phyloP scores from a whole-genome alignment of 345 rosid species.

The Brassica cretica region DNA sequence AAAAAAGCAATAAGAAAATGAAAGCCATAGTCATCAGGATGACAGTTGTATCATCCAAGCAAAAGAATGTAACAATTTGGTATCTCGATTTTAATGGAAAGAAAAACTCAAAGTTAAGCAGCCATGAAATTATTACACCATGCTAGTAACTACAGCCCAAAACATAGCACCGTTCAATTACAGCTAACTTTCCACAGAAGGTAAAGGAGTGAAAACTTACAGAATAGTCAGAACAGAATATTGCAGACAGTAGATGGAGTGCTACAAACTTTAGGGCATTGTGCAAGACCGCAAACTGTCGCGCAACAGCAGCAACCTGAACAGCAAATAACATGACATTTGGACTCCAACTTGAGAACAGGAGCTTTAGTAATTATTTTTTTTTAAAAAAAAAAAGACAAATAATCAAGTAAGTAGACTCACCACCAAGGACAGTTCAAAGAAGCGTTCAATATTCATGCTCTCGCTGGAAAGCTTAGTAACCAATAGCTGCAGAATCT shows the following conservation, averaged over 20 bases:
- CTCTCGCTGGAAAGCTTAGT: slow-evolving; percentile 49
- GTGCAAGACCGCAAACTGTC: slow-evolving; percentile 83
- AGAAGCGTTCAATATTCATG: slow-evolving; percentile 40
- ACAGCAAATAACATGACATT: slow-evolving; percentile 1
- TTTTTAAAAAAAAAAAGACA: background rate
- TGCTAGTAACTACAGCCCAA: slow-evolving; percentile 5
- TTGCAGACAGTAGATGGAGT: slow-evolving; percentile 71
- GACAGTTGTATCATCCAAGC: slow-evolving; percentile 8
- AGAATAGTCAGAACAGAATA: slow-evolving; percentile 60
- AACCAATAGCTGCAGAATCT: slow-evolving; percentile 58
- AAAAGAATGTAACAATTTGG: background rate
- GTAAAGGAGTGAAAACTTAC: slow-evolving; percentile 40
- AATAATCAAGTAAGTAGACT: slow-evolving; percentile 34
- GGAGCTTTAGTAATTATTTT: background rate
- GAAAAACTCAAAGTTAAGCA: background rate
- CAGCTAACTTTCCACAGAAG: background rate
- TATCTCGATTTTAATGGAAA: background rate
- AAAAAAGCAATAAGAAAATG: slow-evolving; percentile 1
- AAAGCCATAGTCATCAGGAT: slow-evolving; percentile 5
- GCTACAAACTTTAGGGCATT: slow-evolving; percentile 79
- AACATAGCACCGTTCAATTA: background rate
- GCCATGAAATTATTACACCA: background rate
- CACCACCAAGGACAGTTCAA: slow-evolving; percentile 66
- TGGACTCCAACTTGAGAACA: background rate
- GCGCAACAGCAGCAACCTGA: slow-evolving; percentile 60